Percentiles rank a stretch among this genome's conserved stretches.
phyloP scores from a whole-genome alignment of 306 rosid species.

The Oxytropis ochrocephala region DNA sequence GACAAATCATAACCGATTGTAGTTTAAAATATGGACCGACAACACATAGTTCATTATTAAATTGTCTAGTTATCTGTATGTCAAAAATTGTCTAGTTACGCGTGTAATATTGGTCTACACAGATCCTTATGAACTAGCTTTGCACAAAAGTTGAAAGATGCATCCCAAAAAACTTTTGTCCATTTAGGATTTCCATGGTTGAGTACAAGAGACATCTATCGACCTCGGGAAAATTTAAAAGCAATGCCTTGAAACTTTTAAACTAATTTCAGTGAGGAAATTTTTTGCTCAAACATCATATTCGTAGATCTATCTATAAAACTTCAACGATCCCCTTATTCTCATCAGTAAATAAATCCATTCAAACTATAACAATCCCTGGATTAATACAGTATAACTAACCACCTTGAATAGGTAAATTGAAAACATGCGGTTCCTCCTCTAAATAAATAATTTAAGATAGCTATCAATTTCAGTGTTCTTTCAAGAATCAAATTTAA shows the following conservation, averaged over 20 bases:
- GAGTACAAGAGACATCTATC: neutral
- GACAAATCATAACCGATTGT: neutral
- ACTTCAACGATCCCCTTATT: neutral
- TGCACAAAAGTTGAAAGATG: neutral
- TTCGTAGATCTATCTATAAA: constrained; percentile 6
- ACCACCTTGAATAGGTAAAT: neutral
- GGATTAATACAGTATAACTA: neutral
- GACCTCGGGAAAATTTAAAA: neutral
- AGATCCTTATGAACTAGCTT: neutral
- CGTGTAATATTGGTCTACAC: neutral
- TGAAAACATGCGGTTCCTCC: neutral
- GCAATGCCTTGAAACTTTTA: neutral
- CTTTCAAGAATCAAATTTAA: neutral
- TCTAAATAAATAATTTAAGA: neutral
- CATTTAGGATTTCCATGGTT: neutral
- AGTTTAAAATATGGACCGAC: constrained; percentile 1
- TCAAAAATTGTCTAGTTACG: neutral
- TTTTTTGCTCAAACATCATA: neutral
- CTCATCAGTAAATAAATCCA: neutral
- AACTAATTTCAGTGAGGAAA: neutral
- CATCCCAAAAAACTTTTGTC: neutral
- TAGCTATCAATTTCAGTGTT: neutral
- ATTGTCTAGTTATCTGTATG: neutral
- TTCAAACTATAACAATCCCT: neutral
- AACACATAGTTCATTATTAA: neutral